These are phyloP conservation scores for Proliferodiscus dingleyae DNA, from an alignment of 2,329 filamentous ascomycete genomes.

Conservation along the genomic window DNA sequence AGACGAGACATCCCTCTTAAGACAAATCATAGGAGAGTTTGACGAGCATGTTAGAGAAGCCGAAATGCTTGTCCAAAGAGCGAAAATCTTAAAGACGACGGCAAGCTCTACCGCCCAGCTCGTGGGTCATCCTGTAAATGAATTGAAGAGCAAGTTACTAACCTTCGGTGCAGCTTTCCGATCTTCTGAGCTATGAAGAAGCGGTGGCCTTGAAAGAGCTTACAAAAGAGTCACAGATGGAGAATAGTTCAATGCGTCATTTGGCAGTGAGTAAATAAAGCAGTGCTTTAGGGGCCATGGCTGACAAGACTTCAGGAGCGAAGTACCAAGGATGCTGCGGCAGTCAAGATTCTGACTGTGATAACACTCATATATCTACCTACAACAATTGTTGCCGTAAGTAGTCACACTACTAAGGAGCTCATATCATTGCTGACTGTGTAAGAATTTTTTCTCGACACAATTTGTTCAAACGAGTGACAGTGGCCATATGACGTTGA, in stretches of 20 bases:
- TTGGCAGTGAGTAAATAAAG: slow-evolving; percentile 12
- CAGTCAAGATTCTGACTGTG: slow-evolving; percentile 25
- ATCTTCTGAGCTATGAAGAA: slow-evolving; percentile 18
- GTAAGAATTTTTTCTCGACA: slow-evolving; percentile 22
- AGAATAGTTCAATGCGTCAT: slow-evolving; percentile 16
- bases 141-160: too few species aligned
- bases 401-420: not conserved
- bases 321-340: slow-evolving; percentile 23
- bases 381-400: slow-evolving; percentile 21
- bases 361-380: slow-evolving; percentile 25
- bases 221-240: slow-evolving; percentile 10
- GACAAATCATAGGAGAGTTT: slow-evolving; percentile 12
- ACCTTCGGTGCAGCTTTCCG: slow-evolving; percentile 19
- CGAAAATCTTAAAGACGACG: slow-evolving; percentile 10
- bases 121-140: slow-evolving; percentile 14
- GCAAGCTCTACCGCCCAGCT: slow-evolving; percentile 16
- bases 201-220: slow-evolving; percentile 15
- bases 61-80: slow-evolving; percentile 10
- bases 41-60: slow-evolving; percentile 15
- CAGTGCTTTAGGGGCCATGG: not conserved
- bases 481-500: slow-evolving; percentile 11
- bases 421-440: not conserved
- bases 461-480: slow-evolving; percentile 19
- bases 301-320: slow-evolving; percentile 10
- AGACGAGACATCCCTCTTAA: not conserved